These are phyloP conservation scores for Lactarius akahatsu DNA, from an alignment of 768 basidiomycete species.

Conservation along the genomic window DNA sequence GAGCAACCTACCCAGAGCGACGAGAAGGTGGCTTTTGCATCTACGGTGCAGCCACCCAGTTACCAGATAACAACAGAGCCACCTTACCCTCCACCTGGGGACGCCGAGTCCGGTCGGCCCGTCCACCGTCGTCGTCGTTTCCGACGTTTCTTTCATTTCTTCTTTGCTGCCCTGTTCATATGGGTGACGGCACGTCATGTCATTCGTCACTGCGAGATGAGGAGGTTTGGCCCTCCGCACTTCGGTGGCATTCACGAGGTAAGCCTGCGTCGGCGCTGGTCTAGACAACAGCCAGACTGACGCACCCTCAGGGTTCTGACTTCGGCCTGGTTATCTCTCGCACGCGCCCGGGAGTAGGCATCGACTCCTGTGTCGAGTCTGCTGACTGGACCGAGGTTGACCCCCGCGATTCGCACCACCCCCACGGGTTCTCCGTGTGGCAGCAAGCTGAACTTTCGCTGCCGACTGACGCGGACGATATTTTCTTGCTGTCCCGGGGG, in stretches of 20 bases:
- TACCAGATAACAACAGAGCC: not conserved
- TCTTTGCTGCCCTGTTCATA: not conserved
- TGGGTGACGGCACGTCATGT: conserved; percentile 5
- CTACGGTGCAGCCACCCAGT: conserved; percentile 1
- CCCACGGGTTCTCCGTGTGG: conserved; percentile 1
- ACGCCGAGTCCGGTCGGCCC: not conserved
- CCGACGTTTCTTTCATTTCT: conserved; percentile 14
- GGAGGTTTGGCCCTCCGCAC: conserved; percentile 3
- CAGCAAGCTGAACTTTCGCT: conserved; percentile 15
- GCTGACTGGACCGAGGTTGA: conserved; percentile 9
- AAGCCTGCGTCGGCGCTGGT: not conserved
- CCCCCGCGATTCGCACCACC: not conserved
- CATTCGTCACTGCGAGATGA: conserved; percentile 4
- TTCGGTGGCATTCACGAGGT: not conserved
- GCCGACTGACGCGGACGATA: conserved; percentile 7
- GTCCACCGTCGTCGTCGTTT: not conserved
- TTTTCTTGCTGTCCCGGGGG: conserved; percentile 17
- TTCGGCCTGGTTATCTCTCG: not conserved
- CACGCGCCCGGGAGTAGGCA: not conserved
- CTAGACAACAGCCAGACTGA: not conserved
- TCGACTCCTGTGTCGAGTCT: conserved; percentile 16
- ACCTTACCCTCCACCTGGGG: not conserved
- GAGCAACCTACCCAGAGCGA: not conserved
- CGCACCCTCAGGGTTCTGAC: not conserved
- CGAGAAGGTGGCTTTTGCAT: conserved; percentile 5